Conservation (phyloP, 306 rosid genomes). For the Pyrus pyrifolia region DNA sequence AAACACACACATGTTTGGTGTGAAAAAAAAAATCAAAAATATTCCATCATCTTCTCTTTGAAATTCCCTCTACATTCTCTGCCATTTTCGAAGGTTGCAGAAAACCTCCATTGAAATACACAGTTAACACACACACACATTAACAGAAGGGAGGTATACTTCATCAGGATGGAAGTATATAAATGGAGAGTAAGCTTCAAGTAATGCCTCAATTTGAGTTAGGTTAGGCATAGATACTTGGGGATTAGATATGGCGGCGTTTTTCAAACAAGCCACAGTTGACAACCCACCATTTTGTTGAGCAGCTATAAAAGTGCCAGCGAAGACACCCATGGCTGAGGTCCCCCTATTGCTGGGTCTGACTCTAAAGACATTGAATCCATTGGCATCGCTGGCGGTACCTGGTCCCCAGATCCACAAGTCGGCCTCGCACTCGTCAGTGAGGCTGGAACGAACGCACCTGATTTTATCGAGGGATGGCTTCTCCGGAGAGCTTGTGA, state of each 20-base stretch:
- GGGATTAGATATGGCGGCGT: constrained; percentile 15
- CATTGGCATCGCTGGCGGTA: constrained; percentile 14
- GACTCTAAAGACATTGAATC: constrained; percentile 35
- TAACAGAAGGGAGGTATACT: constrained; percentile 36
- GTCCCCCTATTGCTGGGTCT: constrained; percentile 53
- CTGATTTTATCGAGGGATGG: constrained; percentile 51
- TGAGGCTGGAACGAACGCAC: constrained; percentile 56
- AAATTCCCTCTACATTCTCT: no score
- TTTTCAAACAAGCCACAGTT: constrained; percentile 47
- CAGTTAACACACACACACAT: no score
- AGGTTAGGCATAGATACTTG: constrained; percentile 46
- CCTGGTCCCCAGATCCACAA: constrained; percentile 57
- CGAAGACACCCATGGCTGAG: constrained; percentile 39
- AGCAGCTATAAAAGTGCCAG: constrained; percentile 50
- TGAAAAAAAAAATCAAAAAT: no score
- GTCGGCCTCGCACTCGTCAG: constrained; percentile 44
- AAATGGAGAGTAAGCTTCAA: constrained; percentile 47
- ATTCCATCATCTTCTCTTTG: no score
- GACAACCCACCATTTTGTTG: constrained; percentile 6
- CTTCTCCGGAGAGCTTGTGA: constrained; percentile 44
- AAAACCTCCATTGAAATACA: no score
- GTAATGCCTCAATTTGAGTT: constrained; percentile 37
- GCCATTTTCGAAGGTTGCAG: no score
- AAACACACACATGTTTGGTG: no score
- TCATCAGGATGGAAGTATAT: constrained; percentile 64